phyloP scores from a whole-genome alignment of 2,329 filamentous ascomycete genomes.

The Sporothrix pallida region DNA sequence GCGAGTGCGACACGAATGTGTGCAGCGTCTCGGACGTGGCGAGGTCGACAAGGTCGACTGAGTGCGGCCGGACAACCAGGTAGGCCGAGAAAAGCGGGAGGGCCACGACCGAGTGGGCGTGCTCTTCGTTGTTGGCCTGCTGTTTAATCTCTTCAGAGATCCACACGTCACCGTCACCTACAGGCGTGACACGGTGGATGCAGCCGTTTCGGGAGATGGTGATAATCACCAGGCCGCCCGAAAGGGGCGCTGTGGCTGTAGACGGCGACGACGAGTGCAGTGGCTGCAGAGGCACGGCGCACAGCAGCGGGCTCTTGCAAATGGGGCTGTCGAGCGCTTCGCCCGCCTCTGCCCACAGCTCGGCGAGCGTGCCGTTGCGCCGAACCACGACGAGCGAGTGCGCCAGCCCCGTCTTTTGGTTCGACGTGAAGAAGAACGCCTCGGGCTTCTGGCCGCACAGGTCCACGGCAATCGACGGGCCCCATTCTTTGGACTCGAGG shows the following conservation, averaged over 20 bases:
- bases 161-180: slow-evolving; percentile 54
- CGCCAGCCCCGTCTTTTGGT: slow-evolving; percentile 44
- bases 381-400: slow-evolving; percentile 66
- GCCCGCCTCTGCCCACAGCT: slow-evolving; percentile 58
- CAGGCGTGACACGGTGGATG: slow-evolving; percentile 55
- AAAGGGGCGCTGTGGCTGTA: background rate
- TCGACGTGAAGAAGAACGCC: slow-evolving; percentile 67
- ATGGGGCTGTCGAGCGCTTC: slow-evolving; percentile 54
- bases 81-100: slow-evolving; percentile 64
- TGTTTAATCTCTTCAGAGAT: slow-evolving; percentile 54
- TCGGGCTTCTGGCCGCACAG: slow-evolving; percentile 63
- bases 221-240: slow-evolving; percentile 48
- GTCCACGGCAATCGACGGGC: slow-evolving; percentile 60
- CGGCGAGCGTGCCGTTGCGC: slow-evolving; percentile 66
- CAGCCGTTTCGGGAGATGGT: slow-evolving; percentile 58
- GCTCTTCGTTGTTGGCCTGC: slow-evolving; percentile 48
- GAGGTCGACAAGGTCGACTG: slow-evolving; percentile 67
- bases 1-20: slow-evolving; percentile 61
- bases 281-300: slow-evolving; percentile 51
- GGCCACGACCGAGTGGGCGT: slow-evolving; percentile 63
- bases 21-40: slow-evolving; percentile 62
- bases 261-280: background rate
- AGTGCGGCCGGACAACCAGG: slow-evolving; percentile 62
- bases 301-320: slow-evolving; percentile 59
- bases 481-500: slow-evolving; percentile 62